Evolutionary conservation across 2,329 filamentous ascomycete genomes (phyloP), one percentile per base, ranked within the genome.

Genomic region (Monilinia fructigena): DNA sequence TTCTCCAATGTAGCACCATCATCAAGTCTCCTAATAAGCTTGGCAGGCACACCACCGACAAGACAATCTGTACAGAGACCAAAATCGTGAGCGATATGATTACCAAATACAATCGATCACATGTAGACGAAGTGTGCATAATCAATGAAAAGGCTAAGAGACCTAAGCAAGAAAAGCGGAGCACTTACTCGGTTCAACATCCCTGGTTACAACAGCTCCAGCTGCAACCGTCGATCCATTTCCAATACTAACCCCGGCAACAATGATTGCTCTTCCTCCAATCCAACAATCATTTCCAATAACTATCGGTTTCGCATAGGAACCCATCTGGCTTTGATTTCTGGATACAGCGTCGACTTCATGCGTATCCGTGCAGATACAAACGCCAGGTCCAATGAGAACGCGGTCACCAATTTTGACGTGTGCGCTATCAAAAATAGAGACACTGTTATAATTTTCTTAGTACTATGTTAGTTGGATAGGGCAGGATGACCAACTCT

Each of bases 311-410:
- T 75, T 75, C 0, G 81, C 82, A 66, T 80, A 84, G 20, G 76
- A 76, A 64, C 87, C 79, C 20, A 53, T 60, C 20, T 60, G 42
- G 73, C 90, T 87, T 6, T 85, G 83, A 48, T 82, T 79, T 31
- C 83, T 79, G 2, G 78, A 80, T 63, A 79, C 78, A 0, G 83
- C 80, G 70, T 89, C 89, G 0, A 89, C 80, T 59, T 91, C 89
- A 75, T 95, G 91, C 0, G 86, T 89, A 1, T 85, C 91, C 2
- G 86, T 85, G 74, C 86, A 91, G 65, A 95, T 83, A 60, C 81
- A 85, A 0, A 93, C 89, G 71, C 87, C 88, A 0, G 91, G 89
- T 0, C 89, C 91, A 65, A 93, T 80, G 82, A 72, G 55, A 14
- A 68, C 66, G 47, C 68, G 63, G 26, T 68, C 52, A 38, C 73